Conservation (phyloP, 768 basidiomycete genomes). For the Phaffia tasmanica region DNA sequence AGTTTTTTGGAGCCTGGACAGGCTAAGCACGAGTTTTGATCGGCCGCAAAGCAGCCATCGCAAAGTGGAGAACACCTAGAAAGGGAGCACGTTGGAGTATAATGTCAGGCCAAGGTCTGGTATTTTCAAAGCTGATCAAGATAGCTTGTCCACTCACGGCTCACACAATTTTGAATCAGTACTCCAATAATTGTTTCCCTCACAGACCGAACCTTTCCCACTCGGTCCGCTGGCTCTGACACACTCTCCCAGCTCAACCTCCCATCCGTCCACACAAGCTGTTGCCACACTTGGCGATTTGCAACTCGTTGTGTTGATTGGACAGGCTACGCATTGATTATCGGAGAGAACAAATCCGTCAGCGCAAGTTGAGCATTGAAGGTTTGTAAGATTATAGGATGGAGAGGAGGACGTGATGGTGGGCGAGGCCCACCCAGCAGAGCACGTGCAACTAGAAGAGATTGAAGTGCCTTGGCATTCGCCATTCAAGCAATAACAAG, state of each 20-base stretch:
- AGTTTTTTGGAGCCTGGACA: slow-evolving; percentile 55
- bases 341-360: slow-evolving; percentile 42
- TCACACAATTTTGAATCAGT: not conserved
- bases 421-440: slow-evolving; percentile 59
- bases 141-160: slow-evolving; percentile 8
- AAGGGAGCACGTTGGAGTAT: slow-evolving; percentile 40
- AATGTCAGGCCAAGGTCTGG: slow-evolving; percentile 38
- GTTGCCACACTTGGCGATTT: slow-evolving; percentile 2
- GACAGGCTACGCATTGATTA: slow-evolving; percentile 18
- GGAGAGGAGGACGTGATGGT: slow-evolving; percentile 55
- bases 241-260: slow-evolving; percentile 17
- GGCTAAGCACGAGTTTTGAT: slow-evolving; percentile 58
- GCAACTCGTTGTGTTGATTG: slow-evolving; percentile 5
- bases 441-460: slow-evolving; percentile 48
- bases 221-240: slow-evolving; percentile 18
- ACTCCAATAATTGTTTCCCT: slow-evolving; percentile 20
- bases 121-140: not conserved
- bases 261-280: slow-evolving; percentile 17
- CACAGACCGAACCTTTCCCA: slow-evolving; percentile 20
- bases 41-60: slow-evolving; percentile 48
- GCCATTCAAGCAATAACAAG: slow-evolving; percentile 76
- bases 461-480: slow-evolving; percentile 52
- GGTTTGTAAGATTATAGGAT: slow-evolving; percentile 49
- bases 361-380: slow-evolving; percentile 51
- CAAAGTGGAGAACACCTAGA: slow-evolving; percentile 53